Percentiles rank a stretch among this genome's conserved stretches.
Conservation (phyloP, 106 monocot species). For the Dendrobium officinale region DNA sequence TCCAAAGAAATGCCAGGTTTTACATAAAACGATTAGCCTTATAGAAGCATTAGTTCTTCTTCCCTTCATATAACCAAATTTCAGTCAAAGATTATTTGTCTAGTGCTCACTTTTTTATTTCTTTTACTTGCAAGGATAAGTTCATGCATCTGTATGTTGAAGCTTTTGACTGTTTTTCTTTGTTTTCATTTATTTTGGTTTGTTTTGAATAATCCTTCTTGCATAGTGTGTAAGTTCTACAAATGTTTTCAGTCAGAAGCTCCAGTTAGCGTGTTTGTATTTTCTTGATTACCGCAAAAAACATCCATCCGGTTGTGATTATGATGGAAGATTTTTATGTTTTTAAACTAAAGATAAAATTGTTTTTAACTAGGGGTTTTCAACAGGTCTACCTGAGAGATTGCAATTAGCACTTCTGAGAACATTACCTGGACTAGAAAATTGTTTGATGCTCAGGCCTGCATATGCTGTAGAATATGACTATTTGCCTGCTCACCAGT, state of each 20-base stretch:
- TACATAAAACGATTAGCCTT: background rate
- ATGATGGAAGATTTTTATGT: background rate
- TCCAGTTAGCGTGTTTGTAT: background rate
- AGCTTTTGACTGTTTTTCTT: background rate
- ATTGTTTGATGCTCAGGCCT: conserved; percentile 87
- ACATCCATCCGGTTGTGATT: background rate
- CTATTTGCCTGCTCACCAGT: conserved; percentile 85
- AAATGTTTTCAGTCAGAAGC: background rate
- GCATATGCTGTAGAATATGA: conserved; percentile 99
- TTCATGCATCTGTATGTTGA: background rate
- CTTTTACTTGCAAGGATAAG: background rate
- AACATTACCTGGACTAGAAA: conserved; percentile 92
- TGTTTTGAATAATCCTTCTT: background rate
- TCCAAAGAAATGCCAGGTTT: background rate
- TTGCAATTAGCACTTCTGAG: conserved; percentile 80
- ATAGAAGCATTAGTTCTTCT: background rate
- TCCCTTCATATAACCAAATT: background rate
- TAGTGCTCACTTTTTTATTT: background rate
- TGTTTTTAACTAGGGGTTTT: conserved; percentile 71
- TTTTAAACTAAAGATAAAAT: background rate
- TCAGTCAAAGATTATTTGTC: background rate
- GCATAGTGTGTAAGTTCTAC: background rate
- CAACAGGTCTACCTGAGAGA: conserved; percentile 95
- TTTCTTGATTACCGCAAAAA: background rate
- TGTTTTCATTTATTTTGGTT: background rate